Conservation (phyloP, 768 basidiomycete genomes). For the Tricholoma bakamatsutake region DNA sequence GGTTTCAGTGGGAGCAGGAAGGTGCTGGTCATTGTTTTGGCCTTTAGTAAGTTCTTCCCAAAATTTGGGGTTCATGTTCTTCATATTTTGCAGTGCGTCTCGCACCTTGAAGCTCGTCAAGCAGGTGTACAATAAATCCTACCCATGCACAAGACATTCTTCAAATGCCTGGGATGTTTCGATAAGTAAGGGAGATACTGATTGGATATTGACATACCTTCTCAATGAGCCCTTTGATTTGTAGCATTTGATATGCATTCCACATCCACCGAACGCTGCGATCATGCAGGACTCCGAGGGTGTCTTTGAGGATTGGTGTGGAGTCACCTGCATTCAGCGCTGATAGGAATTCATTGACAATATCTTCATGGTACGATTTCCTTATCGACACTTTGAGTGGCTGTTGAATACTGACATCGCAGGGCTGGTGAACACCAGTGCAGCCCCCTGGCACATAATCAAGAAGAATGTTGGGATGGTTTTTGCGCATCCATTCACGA, state of each 20-base stretch:
- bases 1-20: too few relatives aligned
- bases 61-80: background rate
- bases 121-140: background rate
- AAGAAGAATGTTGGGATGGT: background rate
- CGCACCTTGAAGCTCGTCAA: background rate
- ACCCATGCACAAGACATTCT: background rate
- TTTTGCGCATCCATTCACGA: background rate
- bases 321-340: slow-evolving; percentile 13
- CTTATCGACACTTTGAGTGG: slow-evolving; percentile 26
- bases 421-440: slow-evolving; percentile 26
- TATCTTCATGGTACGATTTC: slow-evolving; percentile 25
- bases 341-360: slow-evolving; percentile 22
- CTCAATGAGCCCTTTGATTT: background rate
- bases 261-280: background rate
- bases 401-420: slow-evolving; percentile 33
- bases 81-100: background rate
- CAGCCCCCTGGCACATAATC: background rate
- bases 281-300: background rate
- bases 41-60: background rate
- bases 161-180: background rate
- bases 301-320: background rate
- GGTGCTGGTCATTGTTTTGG: too few relatives aligned
- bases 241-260: background rate
- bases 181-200: background rate
- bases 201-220: background rate